Base-by-base conservation (phyloP, 2,329 filamentous ascomycete genomes). In the Neofusicoccum kwambonambiense region DNA sequence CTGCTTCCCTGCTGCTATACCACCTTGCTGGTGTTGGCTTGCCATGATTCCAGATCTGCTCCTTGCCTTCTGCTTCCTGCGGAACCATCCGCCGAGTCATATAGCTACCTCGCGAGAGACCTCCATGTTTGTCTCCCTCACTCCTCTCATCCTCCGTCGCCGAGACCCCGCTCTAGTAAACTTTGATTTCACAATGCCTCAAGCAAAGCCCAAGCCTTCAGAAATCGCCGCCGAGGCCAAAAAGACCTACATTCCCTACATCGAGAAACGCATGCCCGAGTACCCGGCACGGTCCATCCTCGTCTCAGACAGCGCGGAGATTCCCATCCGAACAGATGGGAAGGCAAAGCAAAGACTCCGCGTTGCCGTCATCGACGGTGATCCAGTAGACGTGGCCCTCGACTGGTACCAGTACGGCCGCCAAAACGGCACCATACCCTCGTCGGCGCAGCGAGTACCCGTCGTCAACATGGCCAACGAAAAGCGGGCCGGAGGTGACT, bases 381-480 rank as follows among this genome's bases (percentile, higher is more conserved):
- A 81, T 68, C 79, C 79, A 15, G 75, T 81, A 9, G 79, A 80
- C 65, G 77, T 77, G 85, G 86, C 89, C 22, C 77, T 90, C 39
- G 80, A 84, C 65, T 90, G 88, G 83, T 82, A 83, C 65, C 74
- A 76, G 51, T 75, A 72, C 58, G 68, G 72, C 19, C 78, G 76
- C 67, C 75, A 70, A 49, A 65, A 56, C 7, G 65, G 45, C 19
- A 47, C 41, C 47, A 64, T 52, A 13, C 15, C 67, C 13, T 45
- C 34, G 11, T 45, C 34, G 19, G 49, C 60, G 12, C 76, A 79
- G 2, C 39, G 47, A 13, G 83, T 91, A 64, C 87, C 89, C 0
- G 88, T 91, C 65, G 86, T 92, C 67, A 91, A 89, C 69, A 85
- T 87, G 64, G 90, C 90, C 54, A 91, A 93, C 77, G 90, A 93